Evolutionary conservation across 1,284 basidiomycete species (phyloP), one percentile per base, ranked within the genome.

Genomic region (Cutaneotrichosporon dermatis): DNA sequence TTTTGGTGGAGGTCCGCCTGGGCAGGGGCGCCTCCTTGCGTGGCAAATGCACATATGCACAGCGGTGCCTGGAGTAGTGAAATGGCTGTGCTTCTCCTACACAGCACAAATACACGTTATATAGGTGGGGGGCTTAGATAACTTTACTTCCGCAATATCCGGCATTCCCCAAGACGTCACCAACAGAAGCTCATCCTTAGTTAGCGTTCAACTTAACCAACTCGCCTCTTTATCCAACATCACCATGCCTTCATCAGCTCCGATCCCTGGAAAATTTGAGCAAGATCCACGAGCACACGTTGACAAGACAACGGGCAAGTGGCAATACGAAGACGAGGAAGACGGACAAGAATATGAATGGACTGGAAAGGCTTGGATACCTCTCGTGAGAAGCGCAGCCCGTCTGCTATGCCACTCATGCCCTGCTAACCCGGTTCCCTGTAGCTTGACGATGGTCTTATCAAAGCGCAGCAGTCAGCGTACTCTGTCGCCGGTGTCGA

Each of bases 401-500:
- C 34, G 34, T 49, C 11, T 35, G 33, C 34, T 33, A 13, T 49
- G 33, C 6, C 46, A 49, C 34, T 51, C n/a, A 39, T 51, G 37
- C 7, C 11, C 15, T 40, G 44, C 48, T 48, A n/a, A 41, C n/a
- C 34, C n/a, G 25, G 12, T 13, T 43, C 5, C 7, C 44, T 36
- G 46, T 48, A 86, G 90, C 80, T 92, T 40, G 89, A 91, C 67
- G 90, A 93, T 63, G 88, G 90, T 62, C 81, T 88, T 25, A 72
- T 93, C 62, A 86, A 85, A 70, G 86, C 86, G 41, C 93, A 97
- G 74, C 94, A 96, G 79, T 90, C 90, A 4, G 92, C 91, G 2
- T 97, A 97, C 77, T 88, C 91, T 3, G 82, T 97, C 2, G 83
- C 82, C 36, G 94, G 92, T 12, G 90, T 96, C 6, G 91, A 97